Evolutionary conservation across 2,329 filamentous ascomycete species (phyloP), one percentile per base, ranked within the genome.

Genomic region (Stachybotrys chlorohalonatus): DNA sequence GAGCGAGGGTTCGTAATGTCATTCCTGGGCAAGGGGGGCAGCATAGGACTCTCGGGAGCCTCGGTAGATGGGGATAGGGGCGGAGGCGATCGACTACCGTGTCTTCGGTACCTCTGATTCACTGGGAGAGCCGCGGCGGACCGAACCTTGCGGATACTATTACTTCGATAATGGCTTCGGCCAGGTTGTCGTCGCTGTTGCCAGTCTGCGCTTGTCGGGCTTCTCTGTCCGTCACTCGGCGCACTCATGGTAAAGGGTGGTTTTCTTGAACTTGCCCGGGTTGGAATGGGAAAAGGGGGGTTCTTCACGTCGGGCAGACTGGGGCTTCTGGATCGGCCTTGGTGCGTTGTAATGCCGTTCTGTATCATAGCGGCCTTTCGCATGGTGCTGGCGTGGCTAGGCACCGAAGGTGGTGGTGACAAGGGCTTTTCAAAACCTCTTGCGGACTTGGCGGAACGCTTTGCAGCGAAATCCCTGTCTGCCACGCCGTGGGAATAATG

Each of bases 261-360:
- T 63, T 87, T 85, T 56, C 91, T 84, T 6, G 92, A 99, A 70
- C 93, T 97, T 32, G 90, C 89, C 55, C 94, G 80, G 3, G 86
- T 86, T 0, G 94, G 94, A 7, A 99, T 95, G 0, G 94, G 92
- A 74, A 95, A 96, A 0, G 94, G 94, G 31, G 94, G 92, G 16
- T 83, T 77, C 32, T 69, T 73, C 54, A 74, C 57, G 57, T 84
- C 90, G 52, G 75, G 78, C 53, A 83, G 70, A 66, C 79, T 90
- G 51, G 86, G 85, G 64, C 84, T 90, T 57, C 82, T 75, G 9
- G 85, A 77, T 42, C 83, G 80, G 50, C 77, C 74, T 56, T 80
- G 79, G 60, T 93, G 89, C 11, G 83, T 84, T 31, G 81, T 82
- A 53, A 90, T 86, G 16, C 89, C 87, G 64, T 79, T 93, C 58